These are phyloP conservation scores for Lizonia empirigonia DNA, from an alignment of 2,329 filamentous ascomycete genomes.

Conservation along the genomic window DNA sequence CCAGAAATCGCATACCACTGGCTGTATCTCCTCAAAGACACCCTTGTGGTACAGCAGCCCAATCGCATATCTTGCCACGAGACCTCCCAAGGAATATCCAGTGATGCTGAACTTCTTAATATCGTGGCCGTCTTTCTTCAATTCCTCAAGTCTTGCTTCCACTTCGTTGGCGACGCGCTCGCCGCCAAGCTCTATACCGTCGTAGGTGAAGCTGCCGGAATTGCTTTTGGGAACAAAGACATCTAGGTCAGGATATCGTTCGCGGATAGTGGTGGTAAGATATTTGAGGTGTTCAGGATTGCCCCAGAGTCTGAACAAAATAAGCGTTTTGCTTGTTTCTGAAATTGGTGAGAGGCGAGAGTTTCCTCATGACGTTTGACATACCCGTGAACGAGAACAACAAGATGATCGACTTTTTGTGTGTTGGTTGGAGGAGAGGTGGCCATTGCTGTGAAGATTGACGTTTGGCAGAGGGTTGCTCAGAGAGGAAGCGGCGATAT, in stretches of 20 bases:
- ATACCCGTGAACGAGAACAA: constrained; percentile 77
- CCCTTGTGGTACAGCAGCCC: constrained; percentile 83
- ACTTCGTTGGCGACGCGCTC: constrained; percentile 69
- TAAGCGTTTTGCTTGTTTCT: constrained; percentile 18
- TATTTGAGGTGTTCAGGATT: constrained; percentile 75
- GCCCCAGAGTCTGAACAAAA: constrained; percentile 70
- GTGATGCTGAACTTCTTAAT: constrained; percentile 84
- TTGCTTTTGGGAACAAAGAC: constrained; percentile 76
- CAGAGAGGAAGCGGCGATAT: constrained; percentile 20
- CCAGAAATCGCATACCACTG: constrained; percentile 66
- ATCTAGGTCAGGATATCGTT: constrained; percentile 66
- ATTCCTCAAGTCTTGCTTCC: constrained; percentile 61
- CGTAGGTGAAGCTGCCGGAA: constrained; percentile 70
- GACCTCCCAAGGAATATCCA: constrained; percentile 87
- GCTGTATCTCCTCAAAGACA: constrained; percentile 77
- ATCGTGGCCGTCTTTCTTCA: constrained; percentile 67
- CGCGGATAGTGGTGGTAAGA: constrained; percentile 69
- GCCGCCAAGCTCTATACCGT: constrained; percentile 71
- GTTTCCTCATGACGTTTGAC: constrained; percentile 30
- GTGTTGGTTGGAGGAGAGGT: constrained; percentile 12
- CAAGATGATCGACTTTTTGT: constrained; percentile 66
- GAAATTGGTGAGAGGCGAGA: constrained; percentile 2
- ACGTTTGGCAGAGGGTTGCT: background rate
- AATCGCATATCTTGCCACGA: constrained; percentile 84
- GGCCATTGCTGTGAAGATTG: constrained; percentile 21